Conservation (phyloP, 768 basidiomycete genomes). For the Krasilnikovozyma curviuscula region DNA sequence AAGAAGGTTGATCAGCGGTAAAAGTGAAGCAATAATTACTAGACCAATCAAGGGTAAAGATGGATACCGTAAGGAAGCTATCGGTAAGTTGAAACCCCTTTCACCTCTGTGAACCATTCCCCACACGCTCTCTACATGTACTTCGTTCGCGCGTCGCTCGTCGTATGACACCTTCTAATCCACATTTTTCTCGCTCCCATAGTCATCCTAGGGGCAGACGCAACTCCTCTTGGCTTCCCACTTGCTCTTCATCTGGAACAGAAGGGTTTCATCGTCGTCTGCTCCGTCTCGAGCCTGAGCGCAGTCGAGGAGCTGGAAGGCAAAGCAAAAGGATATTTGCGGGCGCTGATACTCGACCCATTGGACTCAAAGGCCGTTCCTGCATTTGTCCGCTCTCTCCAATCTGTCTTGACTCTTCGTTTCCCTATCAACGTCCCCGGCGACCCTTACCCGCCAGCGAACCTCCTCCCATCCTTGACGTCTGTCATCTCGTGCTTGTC, state of each 20-base stretch:
- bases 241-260: conserved; percentile 6
- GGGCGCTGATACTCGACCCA: conserved; percentile 5
- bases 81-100: neutral
- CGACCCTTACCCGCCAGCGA: conserved; percentile 4
- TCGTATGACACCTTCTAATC: neutral
- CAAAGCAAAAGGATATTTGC: neutral
- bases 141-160: no score
- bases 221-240: conserved; percentile 6
- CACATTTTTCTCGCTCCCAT: neutral
- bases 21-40: no score
- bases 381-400: neutral
- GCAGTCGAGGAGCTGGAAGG: conserved; percentile 1
- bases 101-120: neutral
- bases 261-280: conserved; percentile 7
- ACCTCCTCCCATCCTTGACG: neutral
- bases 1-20: no score
- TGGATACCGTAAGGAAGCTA: neutral
- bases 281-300: conserved; percentile 2
- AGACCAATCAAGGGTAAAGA: no score
- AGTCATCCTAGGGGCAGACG: conserved; percentile 9
- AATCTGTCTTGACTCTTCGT: conserved; percentile 4
- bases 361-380: neutral
- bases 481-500: conserved; percentile 9
- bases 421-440: conserved; percentile 7
- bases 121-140: no score